Base-by-base conservation (phyloP, 2,329 filamentous ascomycete species). In the Ascocoryne sarcoides region DNA sequence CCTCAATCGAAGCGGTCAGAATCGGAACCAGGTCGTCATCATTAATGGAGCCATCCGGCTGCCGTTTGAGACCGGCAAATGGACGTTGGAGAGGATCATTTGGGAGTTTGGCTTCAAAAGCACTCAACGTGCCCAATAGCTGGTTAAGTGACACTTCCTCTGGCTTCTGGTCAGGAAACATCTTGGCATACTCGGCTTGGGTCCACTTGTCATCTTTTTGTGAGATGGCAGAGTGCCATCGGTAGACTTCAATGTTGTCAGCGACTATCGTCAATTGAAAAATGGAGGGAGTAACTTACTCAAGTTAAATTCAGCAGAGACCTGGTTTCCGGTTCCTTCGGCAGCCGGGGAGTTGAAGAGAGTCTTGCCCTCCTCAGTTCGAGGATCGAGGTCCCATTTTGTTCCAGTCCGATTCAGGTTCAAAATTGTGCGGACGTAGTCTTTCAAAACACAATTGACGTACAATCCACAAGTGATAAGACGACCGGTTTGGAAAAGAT, bases 291-390 rank as follows among this genome's bases (percentile, higher is more conserved):
- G 23, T 26, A 8, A 43, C 46, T 42, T 34, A 52, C 51, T 82
- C 8, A 94, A 70, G 57, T 92, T 93, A 69, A 94, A 94, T 64
- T 94, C 87, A 3, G 83, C 84, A 0, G 84, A 90, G 4, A 90
- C 84, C 49, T 83, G 79, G 54, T 92, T 93, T 37, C 87, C 87
- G 0, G 83, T 76, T 31, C 84, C 87, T 17, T 78, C 71, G 32
- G 84, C 76, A 0, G 82, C 75, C 1, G 75, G 73, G 2, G 72
- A 61, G 21, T 69, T 68, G 40, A 58, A 54, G 5, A 58, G 34
- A 10, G 51, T 7, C 69, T 79, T 48, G 68, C 70, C 61, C 80
- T 82, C 50, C 83, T 76, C 10, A 10, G 76, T 72, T 17, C 86
- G 73, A 1, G 85, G 86, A 53, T 92, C 84, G 20, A 93, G 70